Base-by-base conservation (phyloP, 768 basidiomycete genomes). In the Tephrocybe sp. region DNA sequence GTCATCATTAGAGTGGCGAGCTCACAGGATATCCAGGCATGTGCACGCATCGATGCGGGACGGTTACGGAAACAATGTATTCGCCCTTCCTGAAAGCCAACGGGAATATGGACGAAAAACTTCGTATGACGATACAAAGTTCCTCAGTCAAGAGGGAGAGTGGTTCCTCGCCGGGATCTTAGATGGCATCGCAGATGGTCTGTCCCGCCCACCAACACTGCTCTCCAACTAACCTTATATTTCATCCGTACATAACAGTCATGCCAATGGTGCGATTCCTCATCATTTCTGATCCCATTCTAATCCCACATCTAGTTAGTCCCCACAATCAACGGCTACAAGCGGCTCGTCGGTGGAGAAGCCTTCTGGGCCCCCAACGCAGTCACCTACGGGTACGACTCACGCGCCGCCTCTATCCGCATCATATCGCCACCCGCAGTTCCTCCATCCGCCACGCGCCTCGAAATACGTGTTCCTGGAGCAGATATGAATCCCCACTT, bases 401-500 rank as follows among this genome's bases (percentile, higher is more conserved):
- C 91, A 18, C 89, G 97, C 29, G 86, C 86, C 0, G 93, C 94
- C 10, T 92, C 91, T 9, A 80, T 98, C 42, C 84, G 97, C 37
- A 88, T 99, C 56, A 85, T 99, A 60, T 86, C 88, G 0, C 94
- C 95, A 2, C 97, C 97, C 1, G 85, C 88, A 4, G 87, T 85
- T n/a, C 79, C 88, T 2, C 77, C 79, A 8, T 65, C 81, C 3
- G 91, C 89, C 2, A 97, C 97, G 1, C 78, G 97, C 42, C 80
- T 99, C 59, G 97, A 99, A 71, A 72, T 99, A 12, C 86, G 97
- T 46, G 82, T 98, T 15, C 94, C 97, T 1, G 97, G 97, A 21
- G 97, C 97, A 31, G 97, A 99, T 62, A 91, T 97, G 81, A 94
- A 94, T 68, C 90, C 93, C 1, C 90, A 94, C 69, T 91, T 88